phyloP scores from a whole-genome alignment of 2,329 filamentous ascomycete genomes.

The Claviceps citrina region DNA sequence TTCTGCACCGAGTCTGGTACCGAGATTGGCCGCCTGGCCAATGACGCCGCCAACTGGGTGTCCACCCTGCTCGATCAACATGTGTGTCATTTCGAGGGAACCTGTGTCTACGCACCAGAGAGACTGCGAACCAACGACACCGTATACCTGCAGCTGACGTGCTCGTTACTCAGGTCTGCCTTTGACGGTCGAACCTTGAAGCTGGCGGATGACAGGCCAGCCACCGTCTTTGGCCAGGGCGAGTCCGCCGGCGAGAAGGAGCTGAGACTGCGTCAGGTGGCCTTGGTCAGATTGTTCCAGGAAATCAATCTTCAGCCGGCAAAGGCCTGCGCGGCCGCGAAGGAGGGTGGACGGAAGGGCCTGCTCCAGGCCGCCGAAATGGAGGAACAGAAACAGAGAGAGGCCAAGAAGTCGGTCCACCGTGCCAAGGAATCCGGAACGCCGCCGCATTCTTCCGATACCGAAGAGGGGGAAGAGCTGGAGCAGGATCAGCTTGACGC shows the following conservation, averaged over 20 bases:
- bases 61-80: slow-evolving; percentile 83
- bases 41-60: slow-evolving; percentile 81
- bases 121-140: slow-evolving; percentile 79
- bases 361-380: slow-evolving; percentile 77
- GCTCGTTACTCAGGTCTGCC: slow-evolving; percentile 56
- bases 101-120: slow-evolving; percentile 80
- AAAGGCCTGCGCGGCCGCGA: slow-evolving; percentile 57
- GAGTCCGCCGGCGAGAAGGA: slow-evolving; percentile 77
- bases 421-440: slow-evolving; percentile 26
- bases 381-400: slow-evolving; percentile 59
- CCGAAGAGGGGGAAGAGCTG: slow-evolving; percentile 76
- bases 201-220: slow-evolving; percentile 52
- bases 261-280: slow-evolving; percentile 70
- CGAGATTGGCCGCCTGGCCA: slow-evolving; percentile 75
- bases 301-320: slow-evolving; percentile 74
- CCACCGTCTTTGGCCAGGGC: slow-evolving; percentile 64
- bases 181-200: slow-evolving; percentile 50
- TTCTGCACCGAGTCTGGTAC: slow-evolving; percentile 68
- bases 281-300: slow-evolving; percentile 73
- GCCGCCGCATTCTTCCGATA: slow-evolving; percentile 45
- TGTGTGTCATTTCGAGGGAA: slow-evolving; percentile 73
- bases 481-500: slow-evolving; percentile 92
- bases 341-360: slow-evolving; percentile 60
- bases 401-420: slow-evolving; percentile 22
- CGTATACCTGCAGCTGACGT: slow-evolving; percentile 75